Percentiles rank a stretch among this genome's conserved stretches.
These are phyloP conservation scores for Pseudofabraea citricarpa DNA, from an alignment of 2,329 filamentous ascomycete genomes.

Conservation along the genomic window DNA sequence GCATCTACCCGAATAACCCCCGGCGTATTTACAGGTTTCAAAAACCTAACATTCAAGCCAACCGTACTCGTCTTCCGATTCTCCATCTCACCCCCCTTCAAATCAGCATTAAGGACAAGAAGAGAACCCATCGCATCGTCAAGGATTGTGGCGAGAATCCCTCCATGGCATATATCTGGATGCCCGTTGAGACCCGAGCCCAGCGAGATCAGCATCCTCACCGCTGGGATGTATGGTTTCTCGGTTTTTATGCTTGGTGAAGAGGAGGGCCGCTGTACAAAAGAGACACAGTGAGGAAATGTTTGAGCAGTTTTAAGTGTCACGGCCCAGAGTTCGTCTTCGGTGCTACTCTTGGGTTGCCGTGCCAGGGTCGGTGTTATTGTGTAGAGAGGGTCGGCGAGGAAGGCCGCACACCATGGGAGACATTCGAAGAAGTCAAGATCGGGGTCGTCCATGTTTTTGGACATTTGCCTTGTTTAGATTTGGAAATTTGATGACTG, in stretches of 20 bases:
- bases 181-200: conserved; percentile 50
- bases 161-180: conserved; percentile 49
- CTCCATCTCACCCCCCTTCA: conserved; percentile 9
- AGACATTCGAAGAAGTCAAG: conserved; percentile 31
- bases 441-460: conserved; percentile 13
- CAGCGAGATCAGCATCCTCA: conserved; percentile 28
- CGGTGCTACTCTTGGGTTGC: conserved; percentile 30
- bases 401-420: conserved; percentile 43
- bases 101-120: conserved; percentile 28
- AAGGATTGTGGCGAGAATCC: conserved; percentile 50
- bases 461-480: background rate
- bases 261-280: conserved; percentile 33
- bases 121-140: conserved; percentile 53
- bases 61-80: conserved; percentile 37
- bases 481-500: no score
- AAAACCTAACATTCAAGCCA: conserved; percentile 48
- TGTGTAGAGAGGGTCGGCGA: conserved; percentile 35
- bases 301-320: conserved; percentile 47
- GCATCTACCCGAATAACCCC: conserved; percentile 41
- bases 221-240: conserved; percentile 8
- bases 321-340: conserved; percentile 48
- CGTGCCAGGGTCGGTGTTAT: conserved; percentile 35
- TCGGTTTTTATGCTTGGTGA: no score
- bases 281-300: conserved; percentile 39
- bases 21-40: conserved; percentile 45